phyloP scores from a whole-genome alignment of 257 asterid genomes.

The Prunella vulgaris region DNA sequence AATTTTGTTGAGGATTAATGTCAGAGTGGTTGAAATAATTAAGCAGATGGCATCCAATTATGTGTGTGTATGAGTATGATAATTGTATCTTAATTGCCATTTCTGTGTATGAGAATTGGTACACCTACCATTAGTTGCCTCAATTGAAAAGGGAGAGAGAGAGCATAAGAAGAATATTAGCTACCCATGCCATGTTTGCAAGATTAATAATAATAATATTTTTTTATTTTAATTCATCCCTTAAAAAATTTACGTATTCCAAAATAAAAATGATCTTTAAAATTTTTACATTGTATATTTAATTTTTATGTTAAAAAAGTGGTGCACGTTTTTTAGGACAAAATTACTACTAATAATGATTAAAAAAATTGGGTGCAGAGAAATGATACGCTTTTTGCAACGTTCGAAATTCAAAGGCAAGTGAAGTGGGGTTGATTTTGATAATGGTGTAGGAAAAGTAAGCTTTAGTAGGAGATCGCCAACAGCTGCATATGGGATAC shows the following conservation, averaged over 20 bases:
- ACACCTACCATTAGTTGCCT: neutral
- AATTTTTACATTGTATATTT: too few species aligned
- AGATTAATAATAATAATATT: neutral
- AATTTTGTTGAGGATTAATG: neutral
- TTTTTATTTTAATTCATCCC: too few species aligned
- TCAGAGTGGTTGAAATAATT: too few species aligned
- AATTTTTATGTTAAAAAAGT: too few species aligned
- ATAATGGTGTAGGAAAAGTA: slow-evolving; percentile 1
- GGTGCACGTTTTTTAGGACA: too few species aligned
- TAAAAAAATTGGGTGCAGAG: neutral
- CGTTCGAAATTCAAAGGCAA: slow-evolving; percentile 23
- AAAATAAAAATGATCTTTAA: too few species aligned
- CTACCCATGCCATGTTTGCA: neutral
- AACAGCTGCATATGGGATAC: neutral
- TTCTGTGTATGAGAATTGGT: neutral
- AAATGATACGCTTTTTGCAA: slow-evolving; percentile 18
- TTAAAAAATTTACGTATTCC: too few species aligned
- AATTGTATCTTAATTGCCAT: neutral
- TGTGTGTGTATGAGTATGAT: neutral
- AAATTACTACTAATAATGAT: neutral
- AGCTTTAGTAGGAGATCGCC: neutral
- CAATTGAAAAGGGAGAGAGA: neutral
- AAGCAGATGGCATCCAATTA: too few species aligned
- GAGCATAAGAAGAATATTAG: neutral
- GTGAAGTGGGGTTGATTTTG: neutral